Base-by-base conservation (phyloP, 2,329 filamentous ascomycete genomes). In the Tympanopsis confertula region DNA sequence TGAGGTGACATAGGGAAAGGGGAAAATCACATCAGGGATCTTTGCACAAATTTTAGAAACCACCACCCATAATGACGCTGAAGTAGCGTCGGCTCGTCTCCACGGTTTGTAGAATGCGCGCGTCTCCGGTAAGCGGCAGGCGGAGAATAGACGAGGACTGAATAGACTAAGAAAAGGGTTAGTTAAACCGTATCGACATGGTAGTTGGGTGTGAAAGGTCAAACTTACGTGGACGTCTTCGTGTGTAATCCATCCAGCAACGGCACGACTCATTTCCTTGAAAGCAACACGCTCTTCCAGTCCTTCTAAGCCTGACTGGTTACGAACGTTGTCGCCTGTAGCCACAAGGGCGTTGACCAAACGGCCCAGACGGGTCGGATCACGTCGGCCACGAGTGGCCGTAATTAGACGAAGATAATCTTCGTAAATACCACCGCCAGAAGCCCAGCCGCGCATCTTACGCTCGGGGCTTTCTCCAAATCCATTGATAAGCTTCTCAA, bases 241-340 rank as follows among this genome's bases (percentile, higher is more conserved):
- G 7, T 18, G 30, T 10, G 30, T 17, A 33, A 15, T 33, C 30
- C 30, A 33, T 13, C 30, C 30, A 15, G 30, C 30, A 7, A 33
- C 30, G 15, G 30, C 30, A 13, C 30, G 30, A 15, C 30, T 33
- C 30, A 33, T 33, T 33, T 33, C 30, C 30, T 33, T 33, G 15
- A 33, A 33, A 7, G 30, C 15, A 18, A 33, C 30, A 7, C 30
- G 30, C 17, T 13, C 30, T 18, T 33, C 30, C 15, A 33, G 17
- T 33, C 30, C 30, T 17, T 33, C 30, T 7, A 33, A 10, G 7
- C 30, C 15, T 7, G 30, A 33, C 15, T 7, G 7, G 10, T 33
- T 33, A 7, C 30, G 10, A 33, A 33, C 30, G 10, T 13, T 33
- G 10, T 33, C 30, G 17, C 30, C 30, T 15, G 17, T 33, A 13